Conservation (phyloP, 2,329 filamentous ascomycete species). For the Diaporthe velutina region DNA sequence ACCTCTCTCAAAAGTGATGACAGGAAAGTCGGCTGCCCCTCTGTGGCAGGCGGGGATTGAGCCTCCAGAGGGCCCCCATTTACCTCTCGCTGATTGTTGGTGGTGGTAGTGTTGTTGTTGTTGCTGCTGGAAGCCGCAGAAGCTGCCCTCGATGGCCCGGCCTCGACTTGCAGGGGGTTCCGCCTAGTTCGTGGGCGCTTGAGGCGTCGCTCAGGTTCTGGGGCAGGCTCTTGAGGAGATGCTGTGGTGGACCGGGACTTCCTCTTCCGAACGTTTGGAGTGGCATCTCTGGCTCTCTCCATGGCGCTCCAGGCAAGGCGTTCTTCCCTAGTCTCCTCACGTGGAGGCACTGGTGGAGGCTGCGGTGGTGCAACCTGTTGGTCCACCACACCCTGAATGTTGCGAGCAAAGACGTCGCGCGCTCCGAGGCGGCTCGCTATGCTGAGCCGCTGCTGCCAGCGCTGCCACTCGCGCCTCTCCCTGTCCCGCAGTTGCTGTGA, state of each 20-base stretch:
- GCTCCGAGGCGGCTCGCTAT: constrained; percentile 86
- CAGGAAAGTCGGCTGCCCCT: constrained; percentile 81
- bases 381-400: constrained; percentile 68
- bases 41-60: constrained; percentile 50
- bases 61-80: constrained; percentile 37
- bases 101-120: not conserved
- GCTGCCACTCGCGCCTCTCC: constrained; percentile 70
- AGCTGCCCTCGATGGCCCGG: constrained; percentile 52
- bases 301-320: constrained; percentile 90
- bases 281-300: constrained; percentile 77
- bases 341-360: constrained; percentile 58
- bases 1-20: constrained; percentile 91
- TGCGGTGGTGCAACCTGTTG: constrained; percentile 61
- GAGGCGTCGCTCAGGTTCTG: constrained; percentile 83
- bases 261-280: constrained; percentile 75
- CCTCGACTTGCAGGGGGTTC: constrained; percentile 63
- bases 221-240: constrained; percentile 76
- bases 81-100: constrained; percentile 37
- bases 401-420: constrained; percentile 77
- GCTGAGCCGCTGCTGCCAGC: constrained; percentile 87
- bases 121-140: constrained; percentile 36
- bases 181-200: constrained; percentile 88
- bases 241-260: constrained; percentile 78
- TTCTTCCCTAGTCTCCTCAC: constrained; percentile 81
- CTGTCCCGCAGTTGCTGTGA: constrained; percentile 67